Percentiles rank a stretch among this genome's conserved stretches.
Evolutionary conservation across 1,284 basidiomycete species (phyloP).

Genomic region (Puccinia polysora): DNA sequence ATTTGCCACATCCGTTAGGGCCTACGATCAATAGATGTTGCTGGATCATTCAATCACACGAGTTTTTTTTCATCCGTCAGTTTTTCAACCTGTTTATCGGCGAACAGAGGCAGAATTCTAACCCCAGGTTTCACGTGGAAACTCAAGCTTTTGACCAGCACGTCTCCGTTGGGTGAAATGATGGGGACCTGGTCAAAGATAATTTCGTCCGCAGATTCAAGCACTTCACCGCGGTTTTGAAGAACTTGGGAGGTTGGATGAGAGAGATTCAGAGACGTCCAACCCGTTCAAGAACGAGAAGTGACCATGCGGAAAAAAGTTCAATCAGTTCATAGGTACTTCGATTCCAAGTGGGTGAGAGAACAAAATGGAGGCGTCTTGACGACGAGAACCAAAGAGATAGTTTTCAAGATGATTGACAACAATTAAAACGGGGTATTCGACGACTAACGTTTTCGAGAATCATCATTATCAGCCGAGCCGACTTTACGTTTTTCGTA

Average conservation of each 20-base stretch:
- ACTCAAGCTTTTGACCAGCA: slow-evolving; percentile 70
- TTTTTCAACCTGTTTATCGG: slow-evolving; percentile 29
- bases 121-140: slow-evolving; percentile 88
- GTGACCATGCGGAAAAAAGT: too few species aligned
- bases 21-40: slow-evolving; percentile 86
- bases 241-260: slow-evolving; percentile 73
- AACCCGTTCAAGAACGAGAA: not conserved
- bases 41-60: slow-evolving; percentile 54
- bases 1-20: slow-evolving; percentile 89
- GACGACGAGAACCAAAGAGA: not conserved
- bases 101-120: slow-evolving; percentile 53
- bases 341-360: too few species aligned
- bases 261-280: not conserved
- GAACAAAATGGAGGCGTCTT: slow-evolving; percentile 12
- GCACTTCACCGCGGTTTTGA: slow-evolving; percentile 69
- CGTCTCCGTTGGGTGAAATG: slow-evolving; percentile 90
- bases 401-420: not conserved
- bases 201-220: slow-evolving; percentile 71
- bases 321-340: too few species aligned
- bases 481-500: slow-evolving; percentile 84
- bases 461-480: slow-evolving; percentile 69
- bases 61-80: slow-evolving; percentile 2
- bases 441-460: slow-evolving; percentile 65
- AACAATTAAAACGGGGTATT: not conserved
- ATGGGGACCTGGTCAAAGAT: slow-evolving; percentile 89